Evolutionary conservation across 176 grass and related monocot species (phyloP).

Genomic region (Panicum miliaceum): DNA sequence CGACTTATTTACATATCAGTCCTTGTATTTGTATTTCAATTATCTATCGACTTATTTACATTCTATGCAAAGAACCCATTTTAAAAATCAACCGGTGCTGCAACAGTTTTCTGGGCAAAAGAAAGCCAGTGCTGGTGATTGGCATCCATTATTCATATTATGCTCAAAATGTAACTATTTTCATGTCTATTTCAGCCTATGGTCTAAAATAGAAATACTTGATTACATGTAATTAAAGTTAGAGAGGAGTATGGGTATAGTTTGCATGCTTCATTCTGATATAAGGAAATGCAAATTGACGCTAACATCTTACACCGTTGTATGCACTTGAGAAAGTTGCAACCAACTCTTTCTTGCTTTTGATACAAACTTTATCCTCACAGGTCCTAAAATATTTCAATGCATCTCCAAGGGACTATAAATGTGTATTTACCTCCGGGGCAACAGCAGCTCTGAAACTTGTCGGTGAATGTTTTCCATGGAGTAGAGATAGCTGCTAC

Average conservation of each 20-base stretch:
- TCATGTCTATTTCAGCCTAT: neutral
- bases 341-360: slow-evolving; percentile 29
- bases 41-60: neutral
- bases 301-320: slow-evolving; percentile 7
- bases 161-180: neutral
- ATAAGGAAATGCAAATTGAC: neutral
- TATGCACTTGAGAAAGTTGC: slow-evolving; percentile 28
- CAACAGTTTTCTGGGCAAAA: neutral
- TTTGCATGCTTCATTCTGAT: slow-evolving; percentile 3
- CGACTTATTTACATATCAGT: neutral
- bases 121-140: neutral
- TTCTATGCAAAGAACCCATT: neutral
- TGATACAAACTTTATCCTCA: slow-evolving; percentile 45
- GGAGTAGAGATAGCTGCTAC: slow-evolving; percentile 85
- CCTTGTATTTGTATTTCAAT: neutral
- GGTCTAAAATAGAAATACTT: neutral
- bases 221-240: neutral
- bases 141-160: neutral
- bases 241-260: neutral
- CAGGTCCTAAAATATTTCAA: slow-evolving; percentile 94
- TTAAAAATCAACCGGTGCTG: neutral
- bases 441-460: slow-evolving; percentile 89
- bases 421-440: slow-evolving; percentile 96
- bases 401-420: slow-evolving; percentile 88
- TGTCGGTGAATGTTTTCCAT: slow-evolving; percentile 94